These are phyloP conservation scores for Debaryomyces subglobosus DNA, from an alignment of 1,139 yeast species.

Conservation along the genomic window DNA sequence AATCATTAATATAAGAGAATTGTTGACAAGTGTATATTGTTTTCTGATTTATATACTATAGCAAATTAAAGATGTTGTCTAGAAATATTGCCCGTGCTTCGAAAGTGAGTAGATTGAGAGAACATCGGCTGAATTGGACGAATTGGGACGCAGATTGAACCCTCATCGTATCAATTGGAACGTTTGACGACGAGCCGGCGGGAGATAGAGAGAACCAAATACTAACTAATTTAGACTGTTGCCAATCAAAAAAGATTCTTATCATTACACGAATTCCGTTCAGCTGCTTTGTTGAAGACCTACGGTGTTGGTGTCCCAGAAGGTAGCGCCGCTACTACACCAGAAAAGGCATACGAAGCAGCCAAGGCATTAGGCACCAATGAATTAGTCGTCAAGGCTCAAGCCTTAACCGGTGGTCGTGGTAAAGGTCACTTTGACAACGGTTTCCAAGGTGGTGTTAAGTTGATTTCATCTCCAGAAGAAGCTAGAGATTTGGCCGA, in stretches of 20 bases:
- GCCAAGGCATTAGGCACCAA: conserved; percentile 69
- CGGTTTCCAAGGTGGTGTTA: conserved; percentile 97
- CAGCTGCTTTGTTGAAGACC: conserved; percentile 79
- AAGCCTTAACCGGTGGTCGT: conserved; percentile 98
- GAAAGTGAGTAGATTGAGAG: conserved; percentile 38
- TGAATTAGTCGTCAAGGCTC: conserved; percentile 95
- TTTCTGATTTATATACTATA: conserved; percentile 4
- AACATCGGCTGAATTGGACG: conserved; percentile 1
- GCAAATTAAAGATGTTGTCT: conserved; percentile 33
- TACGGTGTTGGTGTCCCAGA: conserved; percentile 92
- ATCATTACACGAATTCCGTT: conserved; percentile 94
- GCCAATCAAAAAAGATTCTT: conserved; percentile 61
- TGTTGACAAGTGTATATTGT: conserved; percentile 3
- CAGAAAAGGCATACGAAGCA: conserved; percentile 82
- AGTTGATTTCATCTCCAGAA: conserved; percentile 80
- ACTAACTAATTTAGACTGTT: conserved; percentile 16
- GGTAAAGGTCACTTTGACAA: conserved; percentile 98
- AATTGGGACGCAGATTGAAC: not conserved
- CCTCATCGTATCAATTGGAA: not conserved
- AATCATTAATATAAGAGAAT: conserved; percentile 4
- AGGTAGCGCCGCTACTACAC: conserved; percentile 89
- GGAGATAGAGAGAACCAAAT: not conserved
- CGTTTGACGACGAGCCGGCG: not conserved
- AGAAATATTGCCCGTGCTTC: conserved; percentile 48
- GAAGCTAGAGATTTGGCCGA: conserved; percentile 87